These are phyloP conservation scores for Boletus smithii DNA, from an alignment of 1,284 basidiomycete species.

Conservation along the genomic window DNA sequence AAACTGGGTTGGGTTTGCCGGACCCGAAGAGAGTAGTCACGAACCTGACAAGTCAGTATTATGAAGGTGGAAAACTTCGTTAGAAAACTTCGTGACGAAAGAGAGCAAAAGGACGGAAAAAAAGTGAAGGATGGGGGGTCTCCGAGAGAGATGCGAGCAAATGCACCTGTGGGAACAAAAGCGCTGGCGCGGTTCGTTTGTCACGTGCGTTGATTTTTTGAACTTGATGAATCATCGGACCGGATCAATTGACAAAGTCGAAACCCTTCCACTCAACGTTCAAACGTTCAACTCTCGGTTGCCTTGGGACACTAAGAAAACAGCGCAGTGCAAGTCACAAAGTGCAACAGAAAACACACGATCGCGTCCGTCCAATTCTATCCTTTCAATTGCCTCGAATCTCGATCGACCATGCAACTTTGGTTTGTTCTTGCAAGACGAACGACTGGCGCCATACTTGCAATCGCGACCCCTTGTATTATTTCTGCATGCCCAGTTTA, in stretches of 20 bases:
- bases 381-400: neutral
- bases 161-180: conserved; percentile 21
- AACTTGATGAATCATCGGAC: too few species aligned
- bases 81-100: conserved; percentile 16
- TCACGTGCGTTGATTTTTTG: conserved; percentile 34
- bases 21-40: conserved; percentile 2
- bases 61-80: conserved; percentile 11
- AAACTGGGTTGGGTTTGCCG: neutral
- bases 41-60: conserved; percentile 16
- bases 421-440: neutral
- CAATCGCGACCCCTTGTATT: neutral
- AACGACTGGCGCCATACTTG: neutral
- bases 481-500: conserved; percentile 20
- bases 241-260: too few species aligned
- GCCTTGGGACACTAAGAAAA: neutral
- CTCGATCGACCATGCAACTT: neutral
- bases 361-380: neutral
- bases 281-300: neutral
- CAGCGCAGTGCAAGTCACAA: neutral
- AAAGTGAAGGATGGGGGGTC: conserved; percentile 4
- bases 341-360: neutral
- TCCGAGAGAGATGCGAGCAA: conserved; percentile 13
- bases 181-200: conserved; percentile 30
- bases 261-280: too few species aligned
- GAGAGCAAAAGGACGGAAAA: conserved; percentile 1